Percentiles rank a stretch among this genome's conserved stretches.
Evolutionary conservation across 2,329 filamentous ascomycete genomes (phyloP).

Genomic region (Coleophoma crateriformis): DNA sequence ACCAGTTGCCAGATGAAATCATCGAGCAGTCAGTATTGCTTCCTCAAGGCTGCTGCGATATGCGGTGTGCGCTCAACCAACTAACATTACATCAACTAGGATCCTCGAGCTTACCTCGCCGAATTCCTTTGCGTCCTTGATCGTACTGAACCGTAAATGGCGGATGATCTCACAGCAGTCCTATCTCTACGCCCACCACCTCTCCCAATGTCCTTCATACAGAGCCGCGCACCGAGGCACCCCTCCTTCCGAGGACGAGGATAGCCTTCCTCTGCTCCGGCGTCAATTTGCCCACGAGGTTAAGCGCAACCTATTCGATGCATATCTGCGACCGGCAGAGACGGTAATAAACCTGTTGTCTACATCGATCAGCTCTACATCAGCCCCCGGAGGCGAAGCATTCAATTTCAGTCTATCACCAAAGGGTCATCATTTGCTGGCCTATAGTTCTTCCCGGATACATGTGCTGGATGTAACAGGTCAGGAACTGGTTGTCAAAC

Average conservation of each 20-base stretch:
- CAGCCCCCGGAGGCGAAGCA: constrained; percentile 74
- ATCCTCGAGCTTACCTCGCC: constrained; percentile 56
- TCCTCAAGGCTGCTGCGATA: constrained; percentile 3
- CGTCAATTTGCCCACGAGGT: constrained; percentile 63
- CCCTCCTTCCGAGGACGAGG: constrained; percentile 33
- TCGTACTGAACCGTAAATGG: constrained; percentile 62
- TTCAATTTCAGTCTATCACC: constrained; percentile 81
- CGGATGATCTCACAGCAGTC: constrained; percentile 56
- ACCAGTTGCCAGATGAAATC: constrained; percentile 60
- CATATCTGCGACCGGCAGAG: constrained; percentile 63
- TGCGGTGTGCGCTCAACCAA: background rate
- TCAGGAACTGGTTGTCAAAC: constrained; percentile 55
- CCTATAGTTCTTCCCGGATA: constrained; percentile 80
- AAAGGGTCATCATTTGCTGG: constrained; percentile 67
- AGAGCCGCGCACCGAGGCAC: constrained; percentile 38
- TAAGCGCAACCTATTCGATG: constrained; percentile 72
- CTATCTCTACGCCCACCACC: constrained; percentile 57
- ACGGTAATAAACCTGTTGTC: constrained; percentile 77
- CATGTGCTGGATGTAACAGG: constrained; percentile 67
- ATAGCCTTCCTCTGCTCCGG: constrained; percentile 53
- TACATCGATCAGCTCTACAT: constrained; percentile 77
- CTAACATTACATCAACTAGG: constrained; percentile 30
- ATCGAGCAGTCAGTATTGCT: constrained; percentile 55
- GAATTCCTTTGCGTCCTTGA: constrained; percentile 60
- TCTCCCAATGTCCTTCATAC: constrained; percentile 56